These are phyloP conservation scores for Sporodiniella umbellata DNA, from an alignment of 371 early-diverging fungal genomes.

Conservation along the genomic window DNA sequence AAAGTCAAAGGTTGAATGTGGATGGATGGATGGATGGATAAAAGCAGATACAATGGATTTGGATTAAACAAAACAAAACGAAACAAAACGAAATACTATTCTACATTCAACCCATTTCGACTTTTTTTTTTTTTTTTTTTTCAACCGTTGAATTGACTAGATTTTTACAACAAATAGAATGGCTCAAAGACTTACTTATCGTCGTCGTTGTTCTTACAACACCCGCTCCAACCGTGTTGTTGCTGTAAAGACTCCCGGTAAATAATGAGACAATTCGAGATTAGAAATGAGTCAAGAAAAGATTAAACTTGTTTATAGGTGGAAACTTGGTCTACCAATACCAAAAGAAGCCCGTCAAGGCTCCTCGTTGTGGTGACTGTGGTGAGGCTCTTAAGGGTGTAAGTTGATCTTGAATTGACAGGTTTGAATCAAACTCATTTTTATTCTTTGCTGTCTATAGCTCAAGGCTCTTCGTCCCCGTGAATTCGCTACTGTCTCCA, in stretches of 20 bases:
- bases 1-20: too few species aligned
- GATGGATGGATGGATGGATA: too few species aligned
- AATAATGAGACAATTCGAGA: slow-evolving; percentile 3
- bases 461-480: slow-evolving; percentile 92
- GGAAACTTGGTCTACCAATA: slow-evolving; percentile 90
- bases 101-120: too few species aligned
- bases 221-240: slow-evolving; percentile 96
- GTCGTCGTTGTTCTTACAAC: slow-evolving; percentile 98
- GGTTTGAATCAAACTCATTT: neutral
- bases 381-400: slow-evolving; percentile 87
- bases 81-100: too few species aligned
- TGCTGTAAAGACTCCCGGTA: slow-evolving; percentile 96
- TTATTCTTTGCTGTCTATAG: slow-evolving; percentile 30
- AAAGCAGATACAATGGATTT: too few species aligned
- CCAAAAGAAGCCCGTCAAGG: slow-evolving; percentile 90
- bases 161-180: too few species aligned
- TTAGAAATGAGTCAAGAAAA: neutral
- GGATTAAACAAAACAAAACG: too few species aligned
- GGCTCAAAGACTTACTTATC: slow-evolving; percentile 95
- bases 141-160: too few species aligned
- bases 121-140: too few species aligned
- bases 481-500: slow-evolving; percentile 86
- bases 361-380: slow-evolving; percentile 97
- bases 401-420: slow-evolving; percentile 32
- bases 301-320: slow-evolving; percentile 45